Evolutionary conservation across 1,139 yeast species (phyloP), one percentile per base, ranked within the genome.

Genomic region (Blastobotrys illinoisensis): DNA sequence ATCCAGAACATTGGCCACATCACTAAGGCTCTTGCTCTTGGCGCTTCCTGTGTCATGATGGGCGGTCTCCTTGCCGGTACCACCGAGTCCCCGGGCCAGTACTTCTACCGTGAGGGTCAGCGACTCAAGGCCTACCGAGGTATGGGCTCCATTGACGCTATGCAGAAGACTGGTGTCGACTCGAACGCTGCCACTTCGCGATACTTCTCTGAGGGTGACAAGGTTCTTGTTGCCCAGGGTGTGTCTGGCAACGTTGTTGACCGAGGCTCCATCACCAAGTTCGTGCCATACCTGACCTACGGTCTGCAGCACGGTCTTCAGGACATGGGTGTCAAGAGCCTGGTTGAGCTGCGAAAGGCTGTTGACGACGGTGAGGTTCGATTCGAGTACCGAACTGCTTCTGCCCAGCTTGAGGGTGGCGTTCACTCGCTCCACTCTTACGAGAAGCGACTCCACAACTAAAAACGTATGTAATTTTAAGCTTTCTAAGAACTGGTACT

Each of bases 51-150:
- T 74, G 97, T 91, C 64, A 93, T 93, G 99, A 95, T 93, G 99
- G 99, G 99, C 71, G 96, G 98, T 76, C 85, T 93, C 80, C 81
- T 93, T 68, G 99, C 99, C 59, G 99, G 99, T 78, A 93, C 99
- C 58, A 76, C 95, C 59, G 99, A 93, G 79, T 87, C 98, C 60
- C 99, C 99, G 67, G 99, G 99, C 76, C 91, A 88, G 67, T 93
- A 91, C 79, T 93, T 88, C 77, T 93, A 85, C 85, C 85, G 96
- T 71, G 99, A 93, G 69, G 99, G 99, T 71, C 86, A 95, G 80
- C 87, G 99, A 77, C 83, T 95, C 74, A 93, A 93, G 81, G 77
- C 90, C 61, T 93, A 93, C 82, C 87, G 99, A 79, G 99, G 99
- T 79, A 93, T 93, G 99, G 99, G 99, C 65, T 93, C 99, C 44